phyloP scores from a whole-genome alignment of 1,284 basidiomycete species.

The Xerocomus minutiporus region DNA sequence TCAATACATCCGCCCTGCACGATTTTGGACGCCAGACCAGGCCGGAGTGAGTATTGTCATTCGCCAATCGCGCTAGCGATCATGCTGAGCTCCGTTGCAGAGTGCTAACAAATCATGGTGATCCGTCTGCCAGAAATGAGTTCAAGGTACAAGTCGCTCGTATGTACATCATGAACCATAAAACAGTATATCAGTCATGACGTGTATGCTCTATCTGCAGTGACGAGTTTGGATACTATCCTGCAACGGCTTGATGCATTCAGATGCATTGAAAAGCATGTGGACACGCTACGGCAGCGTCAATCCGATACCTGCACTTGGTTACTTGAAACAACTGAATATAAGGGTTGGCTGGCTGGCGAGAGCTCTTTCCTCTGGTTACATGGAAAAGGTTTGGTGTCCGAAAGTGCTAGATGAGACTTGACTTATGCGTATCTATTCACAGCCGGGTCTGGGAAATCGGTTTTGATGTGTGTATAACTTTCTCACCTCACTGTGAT shows the following conservation, averaged over 20 bases:
- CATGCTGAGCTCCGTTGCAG: not conserved
- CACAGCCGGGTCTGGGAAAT: too few species aligned
- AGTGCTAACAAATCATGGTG: not conserved
- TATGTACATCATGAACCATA: not conserved
- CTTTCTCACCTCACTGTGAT: too few species aligned
- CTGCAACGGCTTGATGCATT: not conserved
- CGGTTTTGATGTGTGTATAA: too few species aligned
- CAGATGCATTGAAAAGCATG: not conserved
- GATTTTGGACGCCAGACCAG: not conserved
- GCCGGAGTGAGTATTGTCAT: not conserved
- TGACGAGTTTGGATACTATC: not conserved
- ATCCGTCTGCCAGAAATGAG: not conserved
- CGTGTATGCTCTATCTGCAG: not conserved
- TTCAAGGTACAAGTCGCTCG: not conserved
- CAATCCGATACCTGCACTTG: slow-evolving; percentile 10
- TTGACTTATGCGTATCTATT: too few species aligned
- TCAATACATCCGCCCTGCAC: not conserved
- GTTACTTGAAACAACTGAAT: not conserved
- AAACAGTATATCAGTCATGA: not conserved
- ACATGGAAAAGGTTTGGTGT: slow-evolving; percentile 4
- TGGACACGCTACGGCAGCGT: not conserved
- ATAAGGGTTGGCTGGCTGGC: not conserved
- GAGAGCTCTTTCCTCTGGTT: slow-evolving; percentile 7
- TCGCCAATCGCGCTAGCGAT: too few species aligned
- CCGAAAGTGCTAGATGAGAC: too few species aligned